Evolutionary conservation across 495 filamentous ascomycete species (phyloP), one percentile per base, ranked within the genome.

Genomic region (Durotheca rogersii): DNA sequence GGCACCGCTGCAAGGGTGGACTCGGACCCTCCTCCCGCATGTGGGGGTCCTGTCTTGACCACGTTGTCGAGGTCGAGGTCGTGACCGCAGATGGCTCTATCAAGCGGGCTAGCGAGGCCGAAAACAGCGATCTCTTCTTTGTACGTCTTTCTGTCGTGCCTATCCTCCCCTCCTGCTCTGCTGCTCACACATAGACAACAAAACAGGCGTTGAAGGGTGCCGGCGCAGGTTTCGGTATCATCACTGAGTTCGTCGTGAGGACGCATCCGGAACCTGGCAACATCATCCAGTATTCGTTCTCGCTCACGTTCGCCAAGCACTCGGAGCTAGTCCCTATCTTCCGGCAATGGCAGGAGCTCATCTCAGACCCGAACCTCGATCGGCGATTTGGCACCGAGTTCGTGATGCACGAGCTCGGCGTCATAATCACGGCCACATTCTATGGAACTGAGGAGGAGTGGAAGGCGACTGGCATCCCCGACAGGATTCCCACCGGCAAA

Each of bases 241-340:
- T 86, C 47, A 85, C 81, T 23, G 74, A 76, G 34, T 87, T 88
- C 52, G 76, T 83, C 19, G 41, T 87, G 12, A 68, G 71, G 41
- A 87, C 83, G 0, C 71, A 80, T 16, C 68, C 77, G 0, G 83
- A 82, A 21, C 84, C 84, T 1, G 61, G 58, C 10, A 57, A 67
- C 39, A 70, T 78, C 9, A 69, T 83, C 37, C 73, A 80, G 35
- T 81, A 76, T 61, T 66, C 69, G 5, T 80, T 72, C 55, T 67
- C 51, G 32, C 61, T 82, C 23, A 63, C 65, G 14, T 67, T 78
- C 11, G 76, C 71, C 12, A 65, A 57, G 12, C 70, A 66, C n/a
- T 29, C 61, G n/a, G 67, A 79, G 6, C 61, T 74, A 16, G 66
- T 70, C 7, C 57, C 65, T 7, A 51, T 69, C 9, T 72, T 68